phyloP scores from a whole-genome alignment of 768 basidiomycete species.

The Pleurotus eryngii region DNA sequence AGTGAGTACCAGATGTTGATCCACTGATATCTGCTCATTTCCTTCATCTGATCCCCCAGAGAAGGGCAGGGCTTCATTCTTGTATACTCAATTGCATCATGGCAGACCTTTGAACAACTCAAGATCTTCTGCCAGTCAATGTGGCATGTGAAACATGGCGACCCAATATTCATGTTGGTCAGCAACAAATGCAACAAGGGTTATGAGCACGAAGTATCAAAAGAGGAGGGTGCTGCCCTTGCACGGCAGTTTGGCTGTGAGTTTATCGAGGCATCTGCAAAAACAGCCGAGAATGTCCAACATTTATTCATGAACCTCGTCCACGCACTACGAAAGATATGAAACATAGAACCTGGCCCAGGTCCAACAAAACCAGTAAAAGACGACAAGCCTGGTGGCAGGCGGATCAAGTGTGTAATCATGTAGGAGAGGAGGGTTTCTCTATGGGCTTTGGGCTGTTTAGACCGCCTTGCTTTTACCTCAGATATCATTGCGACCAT shows the following conservation, averaged over 20 bases:
- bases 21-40: conserved; percentile 8
- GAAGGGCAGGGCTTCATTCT: conserved; percentile 98
- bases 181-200: conserved; percentile 95
- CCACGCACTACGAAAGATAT: conserved; percentile 72
- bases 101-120: conserved; percentile 85
- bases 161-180: conserved; percentile 89
- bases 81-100: conserved; percentile 93
- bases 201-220: conserved; percentile 85
- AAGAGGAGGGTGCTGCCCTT: conserved; percentile 80
- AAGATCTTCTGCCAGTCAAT: conserved; percentile 90
- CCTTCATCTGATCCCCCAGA: conserved; percentile 37
- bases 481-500: conserved; percentile 69
- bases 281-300: conserved; percentile 91
- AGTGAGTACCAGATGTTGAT: conserved; percentile 49
- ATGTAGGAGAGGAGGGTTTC: conserved; percentile 56
- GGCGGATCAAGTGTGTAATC: conserved; percentile 65
- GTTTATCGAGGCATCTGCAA: conserved; percentile 96
- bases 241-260: conserved; percentile 87
- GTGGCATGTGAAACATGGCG: conserved; percentile 80
- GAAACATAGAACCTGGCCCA: conserved; percentile 49
- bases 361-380: conserved; percentile 38
- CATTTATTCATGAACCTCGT: conserved; percentile 86
- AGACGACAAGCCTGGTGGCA: conserved; percentile 38
- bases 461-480: conserved; percentile 69
- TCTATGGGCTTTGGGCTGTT: conserved; percentile 58